phyloP scores from a whole-genome alignment of 768 basidiomycete species.

The Russula sp. region DNA sequence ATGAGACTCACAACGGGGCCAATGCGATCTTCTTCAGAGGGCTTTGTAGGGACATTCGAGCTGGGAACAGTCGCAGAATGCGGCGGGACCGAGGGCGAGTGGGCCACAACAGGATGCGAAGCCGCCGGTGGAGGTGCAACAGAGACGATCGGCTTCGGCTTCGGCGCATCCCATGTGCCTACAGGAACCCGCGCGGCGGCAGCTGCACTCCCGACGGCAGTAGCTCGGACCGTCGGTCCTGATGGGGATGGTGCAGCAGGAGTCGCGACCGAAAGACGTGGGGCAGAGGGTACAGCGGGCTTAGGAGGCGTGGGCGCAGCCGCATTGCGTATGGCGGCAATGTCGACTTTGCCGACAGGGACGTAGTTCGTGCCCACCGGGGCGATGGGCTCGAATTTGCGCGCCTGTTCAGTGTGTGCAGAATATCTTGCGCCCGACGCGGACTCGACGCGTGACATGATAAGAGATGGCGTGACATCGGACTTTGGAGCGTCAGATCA shows the following conservation, averaged over 20 bases:
- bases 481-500: slow-evolving; percentile 35
- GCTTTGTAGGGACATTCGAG: slow-evolving; percentile 53
- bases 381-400: slow-evolving; percentile 70
- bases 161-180: slow-evolving; percentile 57
- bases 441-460: slow-evolving; percentile 82
- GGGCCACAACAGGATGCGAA: slow-evolving; percentile 31
- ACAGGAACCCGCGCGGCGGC: slow-evolving; percentile 34
- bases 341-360: slow-evolving; percentile 69
- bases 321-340: slow-evolving; percentile 41
- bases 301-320: slow-evolving; percentile 19
- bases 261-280: slow-evolving; percentile 36
- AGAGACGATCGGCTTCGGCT: slow-evolving; percentile 33
- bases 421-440: slow-evolving; percentile 91
- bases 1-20: slow-evolving; percentile 46
- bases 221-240: slow-evolving; percentile 23
- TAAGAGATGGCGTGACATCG: slow-evolving; percentile 71
- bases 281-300: slow-evolving; percentile 28
- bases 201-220: slow-evolving; percentile 28
- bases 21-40: slow-evolving; percentile 74
- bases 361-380: slow-evolving; percentile 74
- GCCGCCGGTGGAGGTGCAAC: slow-evolving; percentile 29
- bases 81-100: slow-evolving; percentile 26
- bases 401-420: slow-evolving; percentile 66
- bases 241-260: slow-evolving; percentile 33
- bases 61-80: slow-evolving; percentile 34